These are phyloP conservation scores for Kwoniella sp. DNA, from an alignment of 768 basidiomycete species.

Conservation along the genomic window DNA sequence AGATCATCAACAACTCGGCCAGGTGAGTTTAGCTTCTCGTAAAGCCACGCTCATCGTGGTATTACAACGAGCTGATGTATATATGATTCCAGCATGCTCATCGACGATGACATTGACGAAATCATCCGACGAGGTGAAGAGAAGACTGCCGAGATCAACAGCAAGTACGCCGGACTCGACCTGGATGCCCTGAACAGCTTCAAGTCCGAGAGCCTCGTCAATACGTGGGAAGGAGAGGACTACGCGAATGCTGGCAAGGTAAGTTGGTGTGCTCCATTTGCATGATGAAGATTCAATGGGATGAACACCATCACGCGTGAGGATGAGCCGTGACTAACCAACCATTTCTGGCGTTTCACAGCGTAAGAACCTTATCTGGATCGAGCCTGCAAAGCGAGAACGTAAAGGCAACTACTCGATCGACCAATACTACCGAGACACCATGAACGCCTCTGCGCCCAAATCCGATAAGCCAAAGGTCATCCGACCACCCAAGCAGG, in stretches of 20 bases:
- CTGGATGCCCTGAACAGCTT: slow-evolving; percentile 96
- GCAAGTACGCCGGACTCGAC: slow-evolving; percentile 88
- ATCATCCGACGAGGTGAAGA: slow-evolving; percentile 91
- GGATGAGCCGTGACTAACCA: neutral
- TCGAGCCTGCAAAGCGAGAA: slow-evolving; percentile 86
- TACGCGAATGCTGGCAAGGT: slow-evolving; percentile 69
- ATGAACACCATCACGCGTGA: too few relatives aligned
- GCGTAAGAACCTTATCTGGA: slow-evolving; percentile 59
- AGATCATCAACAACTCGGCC: slow-evolving; percentile 81
- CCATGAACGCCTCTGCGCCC: slow-evolving; percentile 74
- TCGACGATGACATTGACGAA: slow-evolving; percentile 89
- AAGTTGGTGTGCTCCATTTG: slow-evolving; percentile 32
- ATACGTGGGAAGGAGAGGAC: slow-evolving; percentile 96
- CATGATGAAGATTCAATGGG: too few relatives aligned
- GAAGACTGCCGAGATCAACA: slow-evolving; percentile 81
- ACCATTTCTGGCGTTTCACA: neutral
- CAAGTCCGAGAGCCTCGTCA: slow-evolving; percentile 81
- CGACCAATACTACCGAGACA: slow-evolving; percentile 93
- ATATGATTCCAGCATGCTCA: slow-evolving; percentile 65
- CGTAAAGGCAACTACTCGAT: slow-evolving; percentile 87
- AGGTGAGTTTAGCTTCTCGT: slow-evolving; percentile 65
- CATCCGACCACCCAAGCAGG: slow-evolving; percentile 84
- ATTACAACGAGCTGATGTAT: slow-evolving; percentile 8
- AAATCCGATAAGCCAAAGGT: slow-evolving; percentile 77
- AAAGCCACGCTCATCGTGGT: neutral